These are phyloP conservation scores for Aquilaria agallochum DNA, from an alignment of 441 rosid genomes.

Conservation along the genomic window DNA sequence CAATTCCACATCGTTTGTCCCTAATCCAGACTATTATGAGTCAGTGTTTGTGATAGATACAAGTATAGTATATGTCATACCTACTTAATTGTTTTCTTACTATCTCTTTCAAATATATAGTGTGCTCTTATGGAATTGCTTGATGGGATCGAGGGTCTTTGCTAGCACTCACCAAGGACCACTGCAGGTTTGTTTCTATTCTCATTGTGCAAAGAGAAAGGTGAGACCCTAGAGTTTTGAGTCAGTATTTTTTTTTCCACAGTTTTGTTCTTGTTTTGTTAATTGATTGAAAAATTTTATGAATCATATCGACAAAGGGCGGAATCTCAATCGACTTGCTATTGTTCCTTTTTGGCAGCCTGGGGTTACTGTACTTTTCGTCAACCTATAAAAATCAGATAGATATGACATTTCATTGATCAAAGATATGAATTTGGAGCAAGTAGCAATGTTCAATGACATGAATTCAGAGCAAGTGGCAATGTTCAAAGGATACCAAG, in stretches of 20 bases:
- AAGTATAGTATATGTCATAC: background rate
- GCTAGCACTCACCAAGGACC: constrained; percentile 22
- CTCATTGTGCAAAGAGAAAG: constrained; percentile 49
- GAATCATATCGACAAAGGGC: background rate
- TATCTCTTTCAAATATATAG: constrained; percentile 10
- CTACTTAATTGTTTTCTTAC: background rate
- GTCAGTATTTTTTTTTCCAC: background rate
- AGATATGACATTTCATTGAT: constrained; percentile 23
- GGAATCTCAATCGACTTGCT: background rate
- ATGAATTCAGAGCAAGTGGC: no score
- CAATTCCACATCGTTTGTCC: constrained; percentile 43
- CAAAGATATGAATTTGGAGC: constrained; percentile 20
- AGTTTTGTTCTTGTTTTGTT: background rate
- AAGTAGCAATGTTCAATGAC: background rate
- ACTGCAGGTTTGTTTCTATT: constrained; percentile 37
- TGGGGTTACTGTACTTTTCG: constrained; percentile 43
- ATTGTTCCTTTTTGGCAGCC: constrained; percentile 22
- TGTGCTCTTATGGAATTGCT: constrained; percentile 60
- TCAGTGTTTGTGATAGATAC: background rate
- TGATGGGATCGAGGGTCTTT: constrained; percentile 53
- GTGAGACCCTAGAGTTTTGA: constrained; percentile 5
- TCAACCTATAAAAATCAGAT: constrained; percentile 42
- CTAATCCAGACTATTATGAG: constrained; percentile 75
- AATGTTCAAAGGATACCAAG: background rate
- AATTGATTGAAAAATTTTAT: no score